Evolutionary conservation across 192 early-diverging fungal species (phyloP).

Genomic region (Gamsiella multidivaricata): DNA sequence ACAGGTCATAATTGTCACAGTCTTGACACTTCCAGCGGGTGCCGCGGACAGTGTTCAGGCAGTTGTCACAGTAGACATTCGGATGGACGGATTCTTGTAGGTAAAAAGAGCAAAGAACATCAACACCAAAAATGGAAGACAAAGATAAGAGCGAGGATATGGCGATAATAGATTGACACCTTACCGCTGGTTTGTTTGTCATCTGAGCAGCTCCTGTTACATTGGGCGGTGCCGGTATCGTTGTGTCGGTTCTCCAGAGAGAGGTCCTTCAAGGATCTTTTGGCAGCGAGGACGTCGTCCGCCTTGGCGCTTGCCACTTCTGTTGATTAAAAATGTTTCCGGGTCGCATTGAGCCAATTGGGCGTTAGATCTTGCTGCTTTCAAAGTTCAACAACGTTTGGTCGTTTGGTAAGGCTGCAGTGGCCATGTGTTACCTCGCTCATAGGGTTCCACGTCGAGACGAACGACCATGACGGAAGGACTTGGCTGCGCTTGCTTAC

Average conservation of each 20-base stretch:
- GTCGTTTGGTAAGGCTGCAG: too few species aligned
- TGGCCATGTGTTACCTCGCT: conserved; percentile 2
- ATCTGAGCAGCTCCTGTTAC: too few species aligned
- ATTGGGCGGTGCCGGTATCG: too few species aligned
- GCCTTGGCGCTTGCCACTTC: too few species aligned
- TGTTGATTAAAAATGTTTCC: background rate
- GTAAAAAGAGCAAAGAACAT: background rate
- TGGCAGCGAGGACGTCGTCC: background rate
- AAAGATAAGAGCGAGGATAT: background rate
- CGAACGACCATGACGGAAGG: conserved; percentile 34
- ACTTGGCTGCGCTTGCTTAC: conserved; percentile 12
- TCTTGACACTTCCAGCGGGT: conserved; percentile 70
- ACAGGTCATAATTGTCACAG: conserved; percentile 69
- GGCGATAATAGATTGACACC: too few species aligned
- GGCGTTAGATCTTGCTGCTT: too few species aligned
- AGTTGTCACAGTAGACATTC: conserved; percentile 66
- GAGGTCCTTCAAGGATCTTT: too few species aligned
- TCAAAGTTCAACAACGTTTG: too few species aligned
- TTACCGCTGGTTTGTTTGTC: too few species aligned
- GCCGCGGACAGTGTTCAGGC: conserved; percentile 61
- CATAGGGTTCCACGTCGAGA: conserved; percentile 30
- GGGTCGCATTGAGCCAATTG: background rate
- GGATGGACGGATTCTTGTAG: conserved; percentile 32
- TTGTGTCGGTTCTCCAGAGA: too few species aligned
- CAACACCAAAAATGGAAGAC: conserved; percentile 25